A percentile compares a stretch with the other conserved stretches of the same genome.
phyloP scores from a whole-genome alignment of 495 filamentous ascomycete species.

The Pyrenopolyporus hunteri region DNA sequence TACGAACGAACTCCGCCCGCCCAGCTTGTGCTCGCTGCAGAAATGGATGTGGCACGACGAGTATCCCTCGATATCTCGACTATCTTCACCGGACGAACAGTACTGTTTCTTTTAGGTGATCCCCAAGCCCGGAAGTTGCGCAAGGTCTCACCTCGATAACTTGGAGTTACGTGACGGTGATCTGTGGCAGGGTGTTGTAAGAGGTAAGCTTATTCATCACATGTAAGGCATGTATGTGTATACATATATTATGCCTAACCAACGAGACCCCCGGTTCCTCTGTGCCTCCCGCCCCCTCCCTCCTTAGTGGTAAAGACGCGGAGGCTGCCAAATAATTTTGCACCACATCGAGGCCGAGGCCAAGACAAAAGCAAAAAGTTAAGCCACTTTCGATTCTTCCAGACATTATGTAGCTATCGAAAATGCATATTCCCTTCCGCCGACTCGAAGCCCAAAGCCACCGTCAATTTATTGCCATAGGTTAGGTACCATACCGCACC shows the following conservation, averaged over 20 bases:
- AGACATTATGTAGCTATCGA: too few relatives aligned
- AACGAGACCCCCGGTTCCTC: slow-evolving; percentile 1
- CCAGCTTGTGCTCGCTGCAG: slow-evolving; percentile 25
- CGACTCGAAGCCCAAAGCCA: too few relatives aligned
- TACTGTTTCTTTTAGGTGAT: slow-evolving; percentile 17
- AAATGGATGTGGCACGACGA: slow-evolving; percentile 5
- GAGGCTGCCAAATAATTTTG: background rate
- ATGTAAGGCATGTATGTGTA: slow-evolving; percentile 3
- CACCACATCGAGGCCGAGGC: slow-evolving; percentile 18
- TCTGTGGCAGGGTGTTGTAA: slow-evolving; percentile 30
- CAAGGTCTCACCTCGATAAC: slow-evolving; percentile 12
- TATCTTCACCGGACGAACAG: slow-evolving; percentile 3
- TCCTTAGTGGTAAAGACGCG: background rate
- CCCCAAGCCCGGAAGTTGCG: slow-evolving; percentile 17
- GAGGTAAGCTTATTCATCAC: slow-evolving; percentile 27
- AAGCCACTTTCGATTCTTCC: slow-evolving; percentile 21
- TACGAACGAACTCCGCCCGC: slow-evolving; percentile 21
- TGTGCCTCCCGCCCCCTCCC: slow-evolving; percentile 8
- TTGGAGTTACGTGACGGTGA: slow-evolving; percentile 21
- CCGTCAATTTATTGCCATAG: too few relatives aligned
- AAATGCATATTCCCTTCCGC: too few relatives aligned
- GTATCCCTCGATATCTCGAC: background rate
- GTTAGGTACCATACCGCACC: too few relatives aligned
- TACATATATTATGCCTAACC: slow-evolving; percentile 5
- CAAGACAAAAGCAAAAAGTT: slow-evolving; percentile 21